A percentile compares a stretch with the other conserved stretches of the same genome.
Conservation (phyloP, 331 rosid genomes). For the Cucumis variabilis region DNA sequence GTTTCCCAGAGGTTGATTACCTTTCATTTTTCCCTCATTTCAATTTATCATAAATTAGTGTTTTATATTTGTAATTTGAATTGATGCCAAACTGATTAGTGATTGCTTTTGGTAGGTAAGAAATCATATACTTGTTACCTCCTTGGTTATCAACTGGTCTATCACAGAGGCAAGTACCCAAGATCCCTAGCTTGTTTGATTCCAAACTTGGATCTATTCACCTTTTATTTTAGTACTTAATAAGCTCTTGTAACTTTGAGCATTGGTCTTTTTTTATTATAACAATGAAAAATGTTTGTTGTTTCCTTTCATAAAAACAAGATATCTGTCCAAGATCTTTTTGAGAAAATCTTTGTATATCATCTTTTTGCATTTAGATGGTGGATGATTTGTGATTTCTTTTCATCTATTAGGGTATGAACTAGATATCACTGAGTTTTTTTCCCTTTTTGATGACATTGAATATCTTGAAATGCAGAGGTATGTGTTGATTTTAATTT, state of each 20-base stretch:
- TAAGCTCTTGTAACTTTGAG: not conserved
- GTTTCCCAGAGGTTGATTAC: conserved; percentile 81
- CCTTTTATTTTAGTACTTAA: not conserved
- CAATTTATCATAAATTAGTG: not conserved
- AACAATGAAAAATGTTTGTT: no score
- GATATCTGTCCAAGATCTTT: no score
- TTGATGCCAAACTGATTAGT: not conserved
- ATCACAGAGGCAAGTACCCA: conserved; percentile 80
- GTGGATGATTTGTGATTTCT: no score
- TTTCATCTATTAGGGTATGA: no score
- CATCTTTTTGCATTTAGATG: no score
- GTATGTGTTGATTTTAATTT: conserved; percentile 76
- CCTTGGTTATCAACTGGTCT: conserved; percentile 82
- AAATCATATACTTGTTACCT: conserved; percentile 55
- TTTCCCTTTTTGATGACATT: no score
- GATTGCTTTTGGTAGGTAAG: conserved; percentile 49
- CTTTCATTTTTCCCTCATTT: not conserved
- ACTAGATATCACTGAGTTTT: no score
- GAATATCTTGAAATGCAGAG: no score
- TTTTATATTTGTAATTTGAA: conserved; percentile 4
- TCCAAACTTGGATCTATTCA: conserved; percentile 1
- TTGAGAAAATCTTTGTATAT: no score
- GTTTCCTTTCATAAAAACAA: no score
- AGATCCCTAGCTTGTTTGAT: not conserved
- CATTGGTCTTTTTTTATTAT: not conserved